Percentiles rank a stretch among this genome's conserved stretches.
Evolutionary conservation across 2,329 filamentous ascomycete species (phyloP).

Genomic region (Fusarium gaditjirri): DNA sequence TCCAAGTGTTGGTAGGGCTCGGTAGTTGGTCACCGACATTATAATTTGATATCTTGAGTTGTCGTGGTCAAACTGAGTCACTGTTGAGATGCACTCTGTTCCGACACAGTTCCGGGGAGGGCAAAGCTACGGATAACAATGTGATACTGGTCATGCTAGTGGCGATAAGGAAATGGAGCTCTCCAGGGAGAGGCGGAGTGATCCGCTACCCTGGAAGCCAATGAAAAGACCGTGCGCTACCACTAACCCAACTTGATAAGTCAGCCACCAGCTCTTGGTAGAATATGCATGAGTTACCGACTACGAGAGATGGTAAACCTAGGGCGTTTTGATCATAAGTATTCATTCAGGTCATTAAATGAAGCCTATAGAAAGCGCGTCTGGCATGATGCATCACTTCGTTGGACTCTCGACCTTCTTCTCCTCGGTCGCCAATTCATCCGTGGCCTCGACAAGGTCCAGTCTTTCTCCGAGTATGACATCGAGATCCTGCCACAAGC

Average conservation of each 20-base stretch:
- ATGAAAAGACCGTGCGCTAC: background rate
- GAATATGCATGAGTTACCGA: no score
- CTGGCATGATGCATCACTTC: background rate
- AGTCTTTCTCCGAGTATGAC: slow-evolving; percentile 23
- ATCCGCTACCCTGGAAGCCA: background rate
- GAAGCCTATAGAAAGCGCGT: no score
- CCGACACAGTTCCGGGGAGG: background rate
- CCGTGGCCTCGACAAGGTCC: slow-evolving; percentile 4
- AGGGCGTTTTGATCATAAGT: accelerated
- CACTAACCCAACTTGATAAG: background rate
- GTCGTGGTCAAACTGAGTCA: no score
- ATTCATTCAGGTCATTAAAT: background rate
- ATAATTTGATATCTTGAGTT: background rate
- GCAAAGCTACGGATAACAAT: background rate
- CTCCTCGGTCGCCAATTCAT: slow-evolving; percentile 28
- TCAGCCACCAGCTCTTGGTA: background rate
- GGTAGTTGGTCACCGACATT: background rate
- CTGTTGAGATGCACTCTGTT: accelerated
- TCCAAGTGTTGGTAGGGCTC: background rate
- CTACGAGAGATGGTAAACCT: no score
- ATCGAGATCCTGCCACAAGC: slow-evolving; percentile 4
- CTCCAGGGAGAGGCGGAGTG: background rate
- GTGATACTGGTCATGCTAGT: background rate
- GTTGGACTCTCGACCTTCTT: slow-evolving; percentile 12
- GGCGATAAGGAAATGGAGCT: background rate